These are phyloP conservation scores for Leccinum aurantiacum DNA, from an alignment of 768 basidiomycete genomes.

Conservation along the genomic window DNA sequence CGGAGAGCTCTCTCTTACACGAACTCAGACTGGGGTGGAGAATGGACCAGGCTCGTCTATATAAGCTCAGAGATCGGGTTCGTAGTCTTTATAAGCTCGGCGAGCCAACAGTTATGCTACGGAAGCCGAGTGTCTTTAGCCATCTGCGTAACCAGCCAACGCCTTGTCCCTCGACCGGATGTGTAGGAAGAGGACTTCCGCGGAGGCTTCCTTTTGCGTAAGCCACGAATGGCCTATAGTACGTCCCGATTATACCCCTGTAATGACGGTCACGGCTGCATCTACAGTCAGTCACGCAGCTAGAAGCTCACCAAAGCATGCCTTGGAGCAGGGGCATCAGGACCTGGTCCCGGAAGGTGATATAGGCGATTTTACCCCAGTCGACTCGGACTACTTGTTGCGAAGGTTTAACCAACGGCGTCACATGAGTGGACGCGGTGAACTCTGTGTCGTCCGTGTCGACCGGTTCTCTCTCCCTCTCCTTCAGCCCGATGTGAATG, in stretches of 20 bases:
- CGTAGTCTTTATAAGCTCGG: conserved; percentile 17
- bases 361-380: conserved; percentile 60
- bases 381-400: conserved; percentile 44
- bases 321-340: conserved; percentile 69
- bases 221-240: conserved; percentile 31
- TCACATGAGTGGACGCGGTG: conserved; percentile 27
- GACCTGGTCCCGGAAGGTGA: conserved; percentile 68
- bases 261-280: conserved; percentile 3
- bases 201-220: conserved; percentile 23
- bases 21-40: not conserved
- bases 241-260: conserved; percentile 33
- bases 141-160: conserved; percentile 33
- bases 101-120: conserved; percentile 29
- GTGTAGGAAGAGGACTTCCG: conserved; percentile 6
- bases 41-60: not conserved
- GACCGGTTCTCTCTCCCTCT: conserved; percentile 32
- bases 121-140: conserved; percentile 30
- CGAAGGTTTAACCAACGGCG: conserved; percentile 28
- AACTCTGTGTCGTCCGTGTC: conserved; percentile 24
- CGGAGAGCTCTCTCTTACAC: not conserved
- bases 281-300: not conserved
- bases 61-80: not conserved
- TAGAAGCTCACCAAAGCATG: conserved; percentile 53
- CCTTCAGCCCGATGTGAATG: conserved; percentile 43
- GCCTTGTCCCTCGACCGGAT: conserved; percentile 29